Base-by-base conservation (phyloP, 2,329 filamentous ascomycete genomes). In the Arthroderma sp. region DNA sequence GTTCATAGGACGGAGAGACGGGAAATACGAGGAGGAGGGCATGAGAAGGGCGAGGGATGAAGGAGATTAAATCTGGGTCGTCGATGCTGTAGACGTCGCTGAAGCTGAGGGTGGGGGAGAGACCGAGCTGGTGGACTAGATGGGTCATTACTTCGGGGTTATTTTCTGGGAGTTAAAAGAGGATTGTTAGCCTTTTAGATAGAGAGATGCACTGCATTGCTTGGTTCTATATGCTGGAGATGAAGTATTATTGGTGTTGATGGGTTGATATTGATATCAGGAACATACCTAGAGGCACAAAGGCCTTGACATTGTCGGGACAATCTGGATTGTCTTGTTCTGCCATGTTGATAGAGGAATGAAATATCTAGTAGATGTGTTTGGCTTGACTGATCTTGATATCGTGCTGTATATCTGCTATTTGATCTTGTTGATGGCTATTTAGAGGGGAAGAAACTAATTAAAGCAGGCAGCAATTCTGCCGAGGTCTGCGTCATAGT, bases 1-100 rank as follows among this genome's bases (percentile, higher is more conserved):
- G 75, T 66, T 94, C 83, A 72, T 94, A 95, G 36, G 76, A 74
- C 40, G 78, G 70, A 44, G 78, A 85, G 50, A 94, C 75, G 52
- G 91, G 89, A 63, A 95, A 94, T 52, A 96, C 87, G 54, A 96
- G 81, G 30, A 96, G 80, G 10, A 96, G 77, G 4, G 89, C 89
- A 52, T 87, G 75, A 1, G 85, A 84, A 2, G 91, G 91, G 1
- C 88, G 84, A 0, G 91, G 88, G 34, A 96, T 78, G 64, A 94
- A 87, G 49, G 79, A 76, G 42, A 96, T 78, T 34, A 95, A 75
- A 43, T 87, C 80, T 0, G 84, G 80, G 43, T 96, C 88, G 51
- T 83, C 81, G 58, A 96, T 81, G 53, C 82, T 88, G 74, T 81
- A 95, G 62, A 96, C 85, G 65, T 96, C 89, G 71, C 93, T 81